Conservation (phyloP, 2,329 filamentous ascomycete genomes). For the Westerdykella ornata region DNA sequence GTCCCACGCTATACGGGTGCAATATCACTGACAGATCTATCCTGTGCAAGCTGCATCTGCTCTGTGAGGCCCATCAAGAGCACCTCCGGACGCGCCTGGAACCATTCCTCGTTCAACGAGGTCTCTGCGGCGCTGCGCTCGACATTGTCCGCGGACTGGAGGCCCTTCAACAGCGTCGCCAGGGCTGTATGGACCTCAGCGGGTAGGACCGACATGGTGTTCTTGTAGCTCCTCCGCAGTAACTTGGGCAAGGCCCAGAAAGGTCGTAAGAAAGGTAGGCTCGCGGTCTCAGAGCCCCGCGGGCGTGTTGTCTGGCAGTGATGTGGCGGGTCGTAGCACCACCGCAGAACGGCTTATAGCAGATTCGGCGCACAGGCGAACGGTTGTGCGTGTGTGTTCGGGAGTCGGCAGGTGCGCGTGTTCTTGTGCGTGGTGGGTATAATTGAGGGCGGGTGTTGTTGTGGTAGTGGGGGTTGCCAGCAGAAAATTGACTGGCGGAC, state of each 20-base stretch:
- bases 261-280: neutral
- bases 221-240: neutral
- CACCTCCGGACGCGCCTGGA: conserved; percentile 70
- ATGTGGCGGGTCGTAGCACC: too few relatives aligned
- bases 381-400: too few relatives aligned
- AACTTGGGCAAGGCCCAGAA: neutral
- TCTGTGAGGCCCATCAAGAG: conserved; percentile 91
- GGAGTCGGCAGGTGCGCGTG: too few relatives aligned
- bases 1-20: neutral
- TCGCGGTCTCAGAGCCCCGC: too few relatives aligned
- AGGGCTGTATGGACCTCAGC: conserved; percentile 79
- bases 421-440: too few relatives aligned
- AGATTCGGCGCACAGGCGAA: too few relatives aligned
- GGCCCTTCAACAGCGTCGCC: conserved; percentile 74
- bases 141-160: conserved; percentile 84
- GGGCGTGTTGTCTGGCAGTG: too few relatives aligned
- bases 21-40: conserved; percentile 56
- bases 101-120: conserved; percentile 86
- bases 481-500: too few relatives aligned
- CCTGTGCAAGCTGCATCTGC: conserved; percentile 73
- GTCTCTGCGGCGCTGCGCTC: conserved; percentile 83
- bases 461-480: too few relatives aligned
- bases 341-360: too few relatives aligned
- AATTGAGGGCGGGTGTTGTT: too few relatives aligned
- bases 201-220: conserved; percentile 74